Conservation (phyloP, 352 stramenopile species). For the Phytophthora cryptogea region DNA sequence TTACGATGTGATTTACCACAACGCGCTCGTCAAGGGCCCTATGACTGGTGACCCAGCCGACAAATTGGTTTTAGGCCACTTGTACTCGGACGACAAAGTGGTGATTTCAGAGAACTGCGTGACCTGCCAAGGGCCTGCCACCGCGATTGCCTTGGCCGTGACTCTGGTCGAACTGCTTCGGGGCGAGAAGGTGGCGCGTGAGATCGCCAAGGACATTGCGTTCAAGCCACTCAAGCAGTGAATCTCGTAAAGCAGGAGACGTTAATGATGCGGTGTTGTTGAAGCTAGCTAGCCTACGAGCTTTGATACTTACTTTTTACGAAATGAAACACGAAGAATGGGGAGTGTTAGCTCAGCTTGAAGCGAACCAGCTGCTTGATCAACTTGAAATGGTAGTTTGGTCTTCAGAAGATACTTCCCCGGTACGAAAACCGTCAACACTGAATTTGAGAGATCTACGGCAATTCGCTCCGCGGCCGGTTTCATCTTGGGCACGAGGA, state of each 20-base stretch:
- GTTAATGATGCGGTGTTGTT: constrained; percentile 3
- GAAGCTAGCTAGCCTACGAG: constrained; percentile 4
- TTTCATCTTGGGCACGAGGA: constrained; percentile 54
- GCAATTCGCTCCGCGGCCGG: constrained; percentile 39
- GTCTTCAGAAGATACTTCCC: constrained; percentile 60
- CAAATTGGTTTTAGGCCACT: constrained; percentile 41
- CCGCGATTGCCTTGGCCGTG: constrained; percentile 58
- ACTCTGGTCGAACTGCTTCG: constrained; percentile 65
- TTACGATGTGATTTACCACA: constrained; percentile 58
- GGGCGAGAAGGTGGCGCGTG: constrained; percentile 40
- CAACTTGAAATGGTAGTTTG: constrained; percentile 54
- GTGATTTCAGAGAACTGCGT: constrained; percentile 69
- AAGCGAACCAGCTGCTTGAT: constrained; percentile 16
- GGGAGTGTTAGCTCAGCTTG: constrained; percentile 33
- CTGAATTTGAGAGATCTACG: constrained; percentile 51
- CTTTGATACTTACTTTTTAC: constrained; percentile 24
- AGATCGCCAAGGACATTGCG: constrained; percentile 35
- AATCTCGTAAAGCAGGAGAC: constrained; percentile 3
- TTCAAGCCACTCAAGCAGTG: constrained; percentile 38
- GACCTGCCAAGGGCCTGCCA: constrained; percentile 65
- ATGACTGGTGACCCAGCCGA: constrained; percentile 50
- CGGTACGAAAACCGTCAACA: constrained; percentile 53
- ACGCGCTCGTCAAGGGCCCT: constrained; percentile 49
- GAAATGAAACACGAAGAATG: constrained; percentile 34
- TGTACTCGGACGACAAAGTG: constrained; percentile 57